Evolutionary conservation across 129 eudicot genomes (phyloP).

Genomic region (Tagetes patula): DNA sequence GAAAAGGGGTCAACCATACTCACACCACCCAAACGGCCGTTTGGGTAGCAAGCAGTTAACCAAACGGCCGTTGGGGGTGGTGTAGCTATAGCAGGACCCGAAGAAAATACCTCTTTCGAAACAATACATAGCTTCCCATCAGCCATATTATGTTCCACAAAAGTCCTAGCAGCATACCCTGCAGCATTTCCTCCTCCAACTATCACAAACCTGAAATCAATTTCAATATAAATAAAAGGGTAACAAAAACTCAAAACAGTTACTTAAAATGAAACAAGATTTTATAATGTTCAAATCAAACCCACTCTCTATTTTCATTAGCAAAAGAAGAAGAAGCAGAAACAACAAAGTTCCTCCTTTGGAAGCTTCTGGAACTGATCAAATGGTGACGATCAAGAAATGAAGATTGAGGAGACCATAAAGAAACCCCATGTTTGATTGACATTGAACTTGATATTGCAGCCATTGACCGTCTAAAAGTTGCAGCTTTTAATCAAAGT

Average conservation of each 20-base stretch:
- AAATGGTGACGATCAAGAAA: slow-evolving; percentile 35
- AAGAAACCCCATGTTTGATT: slow-evolving; percentile 59
- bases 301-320: slow-evolving; percentile 89
- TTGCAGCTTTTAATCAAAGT: slow-evolving; percentile 20
- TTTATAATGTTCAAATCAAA: not conserved
- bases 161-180: slow-evolving; percentile 93
- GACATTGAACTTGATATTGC: slow-evolving; percentile 50
- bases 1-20: no score
- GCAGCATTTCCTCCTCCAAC: slow-evolving; percentile 99
- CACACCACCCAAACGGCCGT: no score
- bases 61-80: no score
- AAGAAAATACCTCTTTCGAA: slow-evolving; percentile 67
- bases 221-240: not conserved
- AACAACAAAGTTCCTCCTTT: slow-evolving; percentile 49
- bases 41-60: no score
- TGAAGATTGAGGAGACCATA: slow-evolving; percentile 55
- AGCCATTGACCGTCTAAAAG: slow-evolving; percentile 59
- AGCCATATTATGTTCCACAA: slow-evolving; percentile 85
- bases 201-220: slow-evolving; percentile 66
- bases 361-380: slow-evolving; percentile 46
- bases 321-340: slow-evolving; percentile 67
- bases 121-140: slow-evolving; percentile 94
- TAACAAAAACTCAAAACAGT: not conserved
- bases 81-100: no score
- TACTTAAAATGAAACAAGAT: not conserved